Conservation (phyloP, 2,329 filamentous ascomycete genomes). For the Ascochyta viciae-villosae region DNA sequence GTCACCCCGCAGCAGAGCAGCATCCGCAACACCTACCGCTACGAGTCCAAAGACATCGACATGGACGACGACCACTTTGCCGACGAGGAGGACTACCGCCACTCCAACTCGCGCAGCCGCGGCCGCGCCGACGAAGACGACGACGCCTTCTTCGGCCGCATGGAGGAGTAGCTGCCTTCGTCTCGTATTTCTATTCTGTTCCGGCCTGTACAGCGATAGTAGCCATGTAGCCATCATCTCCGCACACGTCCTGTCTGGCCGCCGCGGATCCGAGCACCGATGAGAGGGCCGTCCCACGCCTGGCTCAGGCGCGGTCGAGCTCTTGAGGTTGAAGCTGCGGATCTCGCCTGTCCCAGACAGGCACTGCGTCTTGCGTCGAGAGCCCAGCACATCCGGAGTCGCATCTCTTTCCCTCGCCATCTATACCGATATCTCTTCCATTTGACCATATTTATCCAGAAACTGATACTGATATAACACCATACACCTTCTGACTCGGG, state of each 20-base stretch:
- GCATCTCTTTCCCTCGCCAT: neutral
- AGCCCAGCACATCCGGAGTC: conserved; percentile 34
- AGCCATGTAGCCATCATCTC: conserved; percentile 49
- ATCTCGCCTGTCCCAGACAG: conserved; percentile 20
- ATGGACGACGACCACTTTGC: conserved; percentile 66
- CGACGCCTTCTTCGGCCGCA: conserved; percentile 92
- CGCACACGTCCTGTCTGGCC: conserved; percentile 39
- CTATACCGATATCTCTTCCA: conserved; percentile 12
- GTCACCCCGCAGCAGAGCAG: conserved; percentile 64
- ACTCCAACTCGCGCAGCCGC: conserved; percentile 51
- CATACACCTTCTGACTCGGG: conserved; percentile 15
- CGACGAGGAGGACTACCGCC: conserved; percentile 71
- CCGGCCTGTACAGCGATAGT: conserved; percentile 45
- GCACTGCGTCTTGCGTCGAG: conserved; percentile 44
- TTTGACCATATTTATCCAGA: conserved; percentile 13
- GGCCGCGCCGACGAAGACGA: conserved; percentile 85
- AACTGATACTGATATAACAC: conserved; percentile 16
- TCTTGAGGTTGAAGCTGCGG: conserved; percentile 51
- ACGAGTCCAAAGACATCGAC: conserved; percentile 54
- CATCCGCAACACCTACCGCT: conserved; percentile 67
- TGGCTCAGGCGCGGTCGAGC: conserved; percentile 24
- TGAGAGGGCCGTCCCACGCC: conserved; percentile 47
- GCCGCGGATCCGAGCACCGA: conserved; percentile 44
- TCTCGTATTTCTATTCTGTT: conserved; percentile 5
- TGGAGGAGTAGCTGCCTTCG: conserved; percentile 73